Conservation (phyloP, 1,284 basidiomycete species). For the Cerioporus squamosus region DNA sequence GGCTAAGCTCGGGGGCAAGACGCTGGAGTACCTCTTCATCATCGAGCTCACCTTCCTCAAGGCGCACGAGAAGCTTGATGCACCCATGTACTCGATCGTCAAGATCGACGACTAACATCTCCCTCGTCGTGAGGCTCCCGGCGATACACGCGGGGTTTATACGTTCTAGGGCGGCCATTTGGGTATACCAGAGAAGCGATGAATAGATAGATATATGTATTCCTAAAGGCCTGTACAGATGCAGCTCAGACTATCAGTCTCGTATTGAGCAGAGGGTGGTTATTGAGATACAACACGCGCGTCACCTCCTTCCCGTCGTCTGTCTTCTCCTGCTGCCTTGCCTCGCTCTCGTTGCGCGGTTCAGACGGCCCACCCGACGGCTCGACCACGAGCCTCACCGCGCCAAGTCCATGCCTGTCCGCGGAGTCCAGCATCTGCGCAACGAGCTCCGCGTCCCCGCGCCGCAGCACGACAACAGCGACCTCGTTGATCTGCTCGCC, state of each 20-base stretch:
- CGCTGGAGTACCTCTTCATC: conserved; percentile 94
- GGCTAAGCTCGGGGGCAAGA: conserved; percentile 79
- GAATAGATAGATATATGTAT: no score
- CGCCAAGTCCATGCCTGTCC: conserved; percentile 48
- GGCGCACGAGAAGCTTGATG: conserved; percentile 80
- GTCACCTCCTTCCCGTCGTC: conserved; percentile 35
- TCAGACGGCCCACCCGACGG: conserved; percentile 37
- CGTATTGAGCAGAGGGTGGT: conserved; percentile 77
- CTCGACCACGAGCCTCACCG: conserved; percentile 58
- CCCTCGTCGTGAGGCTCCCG: no score
- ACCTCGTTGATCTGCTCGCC: conserved; percentile 59
- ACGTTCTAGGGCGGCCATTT: background rate
- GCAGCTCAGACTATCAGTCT: conserved; percentile 58
- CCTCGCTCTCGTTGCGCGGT: conserved; percentile 2
- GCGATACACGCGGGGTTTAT: no score
- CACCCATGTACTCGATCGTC: conserved; percentile 86
- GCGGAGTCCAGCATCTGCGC: conserved; percentile 57
- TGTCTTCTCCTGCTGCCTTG: conserved; percentile 28
- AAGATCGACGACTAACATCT: conserved; percentile 69
- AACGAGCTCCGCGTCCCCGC: conserved; percentile 53
- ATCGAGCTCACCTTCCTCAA: conserved; percentile 89
- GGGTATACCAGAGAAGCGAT: background rate
- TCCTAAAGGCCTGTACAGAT: background rate
- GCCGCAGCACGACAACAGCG: conserved; percentile 63
- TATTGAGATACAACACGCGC: conserved; percentile 75